Conservation (phyloP, 805 yeast species). For the Ogataea nonfermentans region DNA sequence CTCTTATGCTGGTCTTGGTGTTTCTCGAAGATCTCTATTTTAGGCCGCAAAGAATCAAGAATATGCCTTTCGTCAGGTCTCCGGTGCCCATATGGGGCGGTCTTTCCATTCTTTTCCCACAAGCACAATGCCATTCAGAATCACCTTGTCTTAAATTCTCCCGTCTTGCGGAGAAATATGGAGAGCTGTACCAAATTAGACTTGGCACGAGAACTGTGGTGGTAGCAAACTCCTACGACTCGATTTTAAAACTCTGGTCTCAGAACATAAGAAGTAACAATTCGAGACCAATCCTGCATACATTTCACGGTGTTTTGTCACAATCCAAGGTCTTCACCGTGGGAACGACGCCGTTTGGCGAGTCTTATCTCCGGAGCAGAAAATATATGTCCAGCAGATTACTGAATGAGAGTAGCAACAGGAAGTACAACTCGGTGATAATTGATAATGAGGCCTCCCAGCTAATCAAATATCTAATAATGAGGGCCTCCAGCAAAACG, state of each 20-base stretch:
- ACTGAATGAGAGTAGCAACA: slow-evolving; percentile 35
- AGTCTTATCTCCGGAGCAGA: slow-evolving; percentile 44
- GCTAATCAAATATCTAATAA: slow-evolving; percentile 17
- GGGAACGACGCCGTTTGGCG: slow-evolving; percentile 63
- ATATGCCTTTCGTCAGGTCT: slow-evolving; percentile 20
- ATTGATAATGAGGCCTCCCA: slow-evolving; percentile 41
- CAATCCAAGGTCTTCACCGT: slow-evolving; percentile 56
- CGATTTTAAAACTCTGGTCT: slow-evolving; percentile 54
- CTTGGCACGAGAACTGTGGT: slow-evolving; percentile 57
- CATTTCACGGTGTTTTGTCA: slow-evolving; percentile 65
- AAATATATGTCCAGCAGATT: slow-evolving; percentile 48
- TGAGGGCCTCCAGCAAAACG: slow-evolving; percentile 15
- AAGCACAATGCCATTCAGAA: slow-evolving; percentile 15
- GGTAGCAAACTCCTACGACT: slow-evolving; percentile 63
- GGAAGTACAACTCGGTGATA: slow-evolving; percentile 32
- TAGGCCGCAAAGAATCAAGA: slow-evolving; percentile 18
- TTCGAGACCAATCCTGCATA: slow-evolving; percentile 64
- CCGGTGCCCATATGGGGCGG: slow-evolving; percentile 30
- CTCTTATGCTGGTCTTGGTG: neutral
- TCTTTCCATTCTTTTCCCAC: slow-evolving; percentile 27
- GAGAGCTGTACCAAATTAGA: slow-evolving; percentile 58
- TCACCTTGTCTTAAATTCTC: slow-evolving; percentile 49
- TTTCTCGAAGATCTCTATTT: slow-evolving; percentile 7
- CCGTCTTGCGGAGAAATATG: slow-evolving; percentile 43
- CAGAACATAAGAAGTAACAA: slow-evolving; percentile 49